A percentile compares a stretch with the other conserved stretches of the same genome.
phyloP scores from a whole-genome alignment of 2,329 filamentous ascomycete genomes.

The Paecilomyces fulvus region DNA sequence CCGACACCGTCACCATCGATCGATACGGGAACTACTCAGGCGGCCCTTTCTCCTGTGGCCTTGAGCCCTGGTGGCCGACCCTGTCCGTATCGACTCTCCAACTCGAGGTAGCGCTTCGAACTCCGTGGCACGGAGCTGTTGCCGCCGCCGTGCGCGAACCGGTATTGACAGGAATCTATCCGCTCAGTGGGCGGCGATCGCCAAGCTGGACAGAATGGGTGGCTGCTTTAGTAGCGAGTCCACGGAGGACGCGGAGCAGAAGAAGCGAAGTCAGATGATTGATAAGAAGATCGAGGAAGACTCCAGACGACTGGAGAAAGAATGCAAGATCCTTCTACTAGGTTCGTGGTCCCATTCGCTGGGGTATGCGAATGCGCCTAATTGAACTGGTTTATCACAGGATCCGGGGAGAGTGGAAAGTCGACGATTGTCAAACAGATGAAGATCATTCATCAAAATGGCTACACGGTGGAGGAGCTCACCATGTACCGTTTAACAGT shows the following conservation, averaged over 20 bases:
- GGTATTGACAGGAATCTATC: not conserved
- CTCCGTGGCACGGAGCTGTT: slow-evolving; percentile 8
- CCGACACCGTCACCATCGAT: not conserved
- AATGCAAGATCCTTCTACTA: slow-evolving; percentile 97
- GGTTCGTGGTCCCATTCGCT: slow-evolving; percentile 51
- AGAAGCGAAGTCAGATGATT: slow-evolving; percentile 94
- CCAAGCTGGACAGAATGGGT: slow-evolving; percentile 57
- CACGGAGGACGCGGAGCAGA: slow-evolving; percentile 75
- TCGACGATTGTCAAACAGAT: slow-evolving; percentile 99
- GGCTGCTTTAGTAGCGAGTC: slow-evolving; percentile 82
- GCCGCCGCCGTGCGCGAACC: not conserved
- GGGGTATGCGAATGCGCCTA: slow-evolving; percentile 3
- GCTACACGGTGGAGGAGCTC: slow-evolving; percentile 89
- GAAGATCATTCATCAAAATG: slow-evolving; percentile 99
- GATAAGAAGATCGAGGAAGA: slow-evolving; percentile 92
- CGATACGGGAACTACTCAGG: not conserved
- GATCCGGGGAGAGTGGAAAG: slow-evolving; percentile 96
- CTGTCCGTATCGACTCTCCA: slow-evolving; percentile 4
- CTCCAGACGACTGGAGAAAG: slow-evolving; percentile 79
- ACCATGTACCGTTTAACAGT: slow-evolving; percentile 91
- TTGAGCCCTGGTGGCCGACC: slow-evolving; percentile 6
- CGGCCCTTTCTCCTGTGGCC: slow-evolving; percentile 5
- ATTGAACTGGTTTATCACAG: slow-evolving; percentile 40
- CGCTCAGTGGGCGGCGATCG: not conserved
- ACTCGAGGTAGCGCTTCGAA: slow-evolving; percentile 15